A percentile compares a stretch with the other conserved stretches of the same genome.
phyloP scores from a whole-genome alignment of 2,329 filamentous ascomycete species.

The Peltaster fructicola region DNA sequence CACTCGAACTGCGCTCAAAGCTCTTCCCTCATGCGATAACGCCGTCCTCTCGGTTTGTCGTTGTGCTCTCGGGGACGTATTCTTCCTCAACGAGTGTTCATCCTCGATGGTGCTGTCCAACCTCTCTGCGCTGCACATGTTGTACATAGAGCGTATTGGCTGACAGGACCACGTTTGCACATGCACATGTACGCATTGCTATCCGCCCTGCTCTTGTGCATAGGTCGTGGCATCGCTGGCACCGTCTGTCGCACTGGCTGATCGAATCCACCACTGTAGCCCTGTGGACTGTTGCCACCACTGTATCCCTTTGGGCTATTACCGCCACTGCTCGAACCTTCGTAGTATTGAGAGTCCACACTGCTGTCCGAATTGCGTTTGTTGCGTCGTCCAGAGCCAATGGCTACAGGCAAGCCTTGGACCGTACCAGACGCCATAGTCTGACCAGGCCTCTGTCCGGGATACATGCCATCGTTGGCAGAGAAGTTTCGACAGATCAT shows the following conservation, averaged over 20 bases:
- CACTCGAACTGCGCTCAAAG: too few species aligned
- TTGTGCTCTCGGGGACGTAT: too few species aligned
- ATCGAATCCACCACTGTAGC: constrained; percentile 28
- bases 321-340: constrained; percentile 19
- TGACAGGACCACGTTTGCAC: constrained; percentile 20
- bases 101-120: too few species aligned
- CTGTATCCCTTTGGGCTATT: constrained; percentile 29
- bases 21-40: too few species aligned
- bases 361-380: constrained; percentile 26
- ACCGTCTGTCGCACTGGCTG: constrained; percentile 11
- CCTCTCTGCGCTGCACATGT: too few species aligned
- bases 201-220: constrained; percentile 1
- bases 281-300: constrained; percentile 37
- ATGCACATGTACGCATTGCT: constrained; percentile 13
- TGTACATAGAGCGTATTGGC: too few species aligned
- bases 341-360: constrained; percentile 32
- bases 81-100: too few species aligned
- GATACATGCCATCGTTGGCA: constrained; percentile 83
- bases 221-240: constrained; percentile 3
- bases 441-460: constrained; percentile 36
- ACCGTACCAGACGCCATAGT: constrained; percentile 26
- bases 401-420: constrained; percentile 46
- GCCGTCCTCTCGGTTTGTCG: too few species aligned
- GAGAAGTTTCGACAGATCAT: constrained; percentile 97
- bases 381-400: constrained; percentile 39